Base-by-base conservation (phyloP, 331 rosid species). In the Quercus lobata region DNA sequence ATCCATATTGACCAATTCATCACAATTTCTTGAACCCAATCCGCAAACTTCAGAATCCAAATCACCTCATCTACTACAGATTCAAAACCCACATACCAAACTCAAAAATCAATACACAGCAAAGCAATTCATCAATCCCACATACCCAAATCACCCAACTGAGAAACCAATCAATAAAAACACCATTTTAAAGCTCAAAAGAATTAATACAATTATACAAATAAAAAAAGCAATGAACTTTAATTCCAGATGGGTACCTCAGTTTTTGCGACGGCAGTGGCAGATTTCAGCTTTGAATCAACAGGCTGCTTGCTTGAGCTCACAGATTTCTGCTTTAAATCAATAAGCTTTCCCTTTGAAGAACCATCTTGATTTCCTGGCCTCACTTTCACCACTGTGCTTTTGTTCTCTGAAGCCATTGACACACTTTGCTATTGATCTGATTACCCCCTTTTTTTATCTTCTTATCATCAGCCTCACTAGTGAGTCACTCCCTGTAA, bases 381-480 rank as follows among this genome's bases (percentile, higher is more conserved):
- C 87, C 85, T 94, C 66, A 80, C 71, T 84, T 82, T 94, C 86
- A 80, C 79, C 22, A 77, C 62, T 18, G 82, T 78, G 74, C 77
- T 77, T 83, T 85, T 90, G 60, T 73, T 76, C 71, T 86, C 88
- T 41, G 92, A 37, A 78, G 90, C 94, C 97, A 90, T 94, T 24
- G 73, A 78, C 17, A 35, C 34, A 69, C 49, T 72, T 24, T 68
- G 77, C 73, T 82, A 80, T 76, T 68, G 82, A 86, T 78, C 86
- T 52, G 75, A 72, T 60, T 37, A 79, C 69, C 75, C 75, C 15
- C 46, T 56, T 72, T 54, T 44, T 56, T 7, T 58, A 52, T 62
- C 30, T 29, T 30, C 34, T 68, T 34, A 8, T 63, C 78, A 71
- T 56, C 77, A 75, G 49, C 81, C 65, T 41, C 46, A 41, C 54